A percentile compares a stretch with the other conserved stretches of the same genome.
Evolutionary conservation across 345 rosid species (phyloP).

Genomic region (Arabis hirsuta): DNA sequence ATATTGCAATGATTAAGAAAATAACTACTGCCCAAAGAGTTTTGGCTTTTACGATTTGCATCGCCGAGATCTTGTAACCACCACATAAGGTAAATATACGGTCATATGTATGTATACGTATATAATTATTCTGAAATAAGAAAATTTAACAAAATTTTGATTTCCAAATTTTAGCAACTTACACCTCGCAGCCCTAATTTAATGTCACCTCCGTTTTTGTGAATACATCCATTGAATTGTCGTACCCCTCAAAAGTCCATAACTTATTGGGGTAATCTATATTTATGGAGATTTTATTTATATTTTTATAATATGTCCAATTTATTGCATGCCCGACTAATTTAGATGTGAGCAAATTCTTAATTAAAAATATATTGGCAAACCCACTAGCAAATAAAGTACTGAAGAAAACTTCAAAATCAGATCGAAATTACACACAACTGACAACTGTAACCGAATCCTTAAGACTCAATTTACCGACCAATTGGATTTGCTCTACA

Average conservation of each 20-base stretch:
- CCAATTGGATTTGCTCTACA: conserved; percentile 15
- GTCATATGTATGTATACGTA: background rate
- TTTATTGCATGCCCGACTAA: conserved; percentile 19
- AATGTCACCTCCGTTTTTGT: conserved; percentile 41
- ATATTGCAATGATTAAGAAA: background rate
- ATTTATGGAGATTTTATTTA: conserved; percentile 6
- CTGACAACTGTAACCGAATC: conserved; percentile 23
- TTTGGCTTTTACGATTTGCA: background rate
- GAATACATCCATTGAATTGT: conserved; percentile 44
- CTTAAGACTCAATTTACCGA: conserved; percentile 15
- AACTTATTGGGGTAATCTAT: conserved; percentile 33
- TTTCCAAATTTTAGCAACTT: conserved; percentile 29
- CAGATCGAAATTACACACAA: background rate
- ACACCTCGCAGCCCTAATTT: conserved; percentile 34
- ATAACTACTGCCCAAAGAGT: background rate
- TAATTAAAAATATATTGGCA: background rate
- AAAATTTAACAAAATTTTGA: background rate
- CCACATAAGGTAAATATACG: background rate
- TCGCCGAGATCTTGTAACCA: conserved; percentile 19
- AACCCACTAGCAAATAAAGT: conserved; percentile 14
- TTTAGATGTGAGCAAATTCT: conserved; percentile 8
- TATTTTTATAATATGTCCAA: conserved; percentile 16
- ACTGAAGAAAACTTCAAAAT: conserved; percentile 16
- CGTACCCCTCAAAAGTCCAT: conserved; percentile 40
- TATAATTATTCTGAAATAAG: background rate